phyloP scores from a whole-genome alignment of 169 alveolate genomes.

The Theileria equi region DNA sequence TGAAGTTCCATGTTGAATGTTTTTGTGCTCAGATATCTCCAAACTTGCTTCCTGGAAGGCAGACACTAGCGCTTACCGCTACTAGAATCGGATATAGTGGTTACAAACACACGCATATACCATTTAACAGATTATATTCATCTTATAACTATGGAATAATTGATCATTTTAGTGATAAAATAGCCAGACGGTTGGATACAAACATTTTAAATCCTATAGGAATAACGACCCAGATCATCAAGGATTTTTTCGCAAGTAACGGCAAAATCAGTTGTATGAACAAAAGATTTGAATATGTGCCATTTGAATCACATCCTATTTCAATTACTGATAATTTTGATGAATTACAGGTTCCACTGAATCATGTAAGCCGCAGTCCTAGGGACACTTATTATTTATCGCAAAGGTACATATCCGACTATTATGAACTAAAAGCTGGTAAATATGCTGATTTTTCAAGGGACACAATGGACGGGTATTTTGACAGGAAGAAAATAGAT shows the following conservation, averaged over 20 bases:
- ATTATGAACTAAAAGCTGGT: slow-evolving; percentile 6
- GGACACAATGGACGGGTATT: slow-evolving; percentile 42
- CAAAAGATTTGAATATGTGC: neutral
- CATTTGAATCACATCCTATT: slow-evolving; percentile 36
- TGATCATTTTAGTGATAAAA: slow-evolving; percentile 27
- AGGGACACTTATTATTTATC: slow-evolving; percentile 83
- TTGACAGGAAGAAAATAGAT: slow-evolving; percentile 43
- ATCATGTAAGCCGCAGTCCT: slow-evolving; percentile 83
- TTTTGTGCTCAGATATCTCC: no score
- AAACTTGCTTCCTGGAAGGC: no score
- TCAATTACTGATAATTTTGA: slow-evolving; percentile 80
- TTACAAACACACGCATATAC: no score
- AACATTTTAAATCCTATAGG: slow-evolving; percentile 40
- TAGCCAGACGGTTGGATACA: slow-evolving; percentile 35
- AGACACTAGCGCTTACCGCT: no score
- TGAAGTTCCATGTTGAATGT: no score
- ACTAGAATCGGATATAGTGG: no score
- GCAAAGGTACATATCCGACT: slow-evolving; percentile 56
- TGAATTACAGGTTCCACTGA: slow-evolving; percentile 82
- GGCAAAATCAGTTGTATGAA: neutral
- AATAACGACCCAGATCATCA: slow-evolving; percentile 15
- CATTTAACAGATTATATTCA: no score
- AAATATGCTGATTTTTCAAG: neutral
- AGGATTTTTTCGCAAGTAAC: slow-evolving; percentile 15
- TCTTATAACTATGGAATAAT: slow-evolving; percentile 25